These are phyloP conservation scores for Dioscorea dumetorum DNA, from an alignment of 106 monocot genomes.

Conservation along the genomic window DNA sequence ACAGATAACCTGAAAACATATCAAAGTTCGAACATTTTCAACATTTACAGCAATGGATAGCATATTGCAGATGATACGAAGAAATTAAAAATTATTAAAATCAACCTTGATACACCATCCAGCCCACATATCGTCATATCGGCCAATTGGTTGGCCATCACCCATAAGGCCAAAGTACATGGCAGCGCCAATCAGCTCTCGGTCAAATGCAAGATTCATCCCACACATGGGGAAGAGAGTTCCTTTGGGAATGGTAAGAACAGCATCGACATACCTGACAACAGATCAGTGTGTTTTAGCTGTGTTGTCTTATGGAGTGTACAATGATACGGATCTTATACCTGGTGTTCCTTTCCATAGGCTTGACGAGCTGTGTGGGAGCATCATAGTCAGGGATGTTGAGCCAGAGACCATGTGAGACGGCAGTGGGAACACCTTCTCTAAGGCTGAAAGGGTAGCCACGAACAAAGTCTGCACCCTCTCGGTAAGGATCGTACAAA, in stretches of 20 bases:
- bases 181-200: constrained; percentile 65
- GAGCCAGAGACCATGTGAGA: constrained; percentile 45
- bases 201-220: constrained; percentile 68
- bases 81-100: not conserved
- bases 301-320: not conserved
- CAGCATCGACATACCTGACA: constrained; percentile 65
- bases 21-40: not conserved
- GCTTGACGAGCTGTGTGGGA: constrained; percentile 55
- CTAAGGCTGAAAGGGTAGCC: constrained; percentile 51
- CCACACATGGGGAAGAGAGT: constrained; percentile 76
- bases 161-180: constrained; percentile 88
- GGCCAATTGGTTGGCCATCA: constrained; percentile 73
- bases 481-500: constrained; percentile 35
- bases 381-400: constrained; percentile 54
- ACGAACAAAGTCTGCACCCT: constrained; percentile 45
- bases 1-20: constrained; percentile 37
- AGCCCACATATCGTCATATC: constrained; percentile 82
- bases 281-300: not conserved
- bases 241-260: constrained; percentile 65
- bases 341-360: constrained; percentile 41
- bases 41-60: not conserved
- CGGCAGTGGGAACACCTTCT: constrained; percentile 38
- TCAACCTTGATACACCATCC: constrained; percentile 64
- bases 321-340: not conserved
- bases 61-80: not conserved